Evolutionary conservation across 2,329 filamentous ascomycete genomes (phyloP), one percentile per base, ranked within the genome.

Genomic region (Magnaporthales sp.): DNA sequence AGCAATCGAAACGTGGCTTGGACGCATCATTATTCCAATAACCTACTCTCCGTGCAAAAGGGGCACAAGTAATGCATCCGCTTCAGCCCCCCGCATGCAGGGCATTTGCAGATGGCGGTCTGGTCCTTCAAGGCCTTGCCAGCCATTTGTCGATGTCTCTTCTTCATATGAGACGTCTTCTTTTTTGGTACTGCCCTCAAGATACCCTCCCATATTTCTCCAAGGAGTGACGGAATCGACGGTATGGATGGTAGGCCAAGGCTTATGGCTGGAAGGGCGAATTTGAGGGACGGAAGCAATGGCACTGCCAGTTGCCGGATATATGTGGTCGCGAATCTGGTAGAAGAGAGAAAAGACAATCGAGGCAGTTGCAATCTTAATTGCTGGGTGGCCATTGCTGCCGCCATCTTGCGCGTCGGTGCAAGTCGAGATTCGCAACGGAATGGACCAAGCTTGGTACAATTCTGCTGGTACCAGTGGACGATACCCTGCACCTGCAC

Each of bases 91-190:
- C 95, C 96, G 73, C 95, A 99, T 15, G 89, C 91, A 0, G 94
- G 91, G 76, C 95, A 99, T 74, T 88, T 91, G 80, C 93, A 96
- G 72, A 99, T 80, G 66, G 87, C 86, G 70, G 90, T 95, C 67
- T 96, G 88, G 76, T 99, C 95, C 80, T 97, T 91, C 72, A 99
- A 79, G 61, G 89, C 94, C 81, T 99, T 99, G 74, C 95, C 95
- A 27, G 93, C 94, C 89, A 98, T 91, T 75, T 96, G 93, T 73
- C 96, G 88, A 75, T 93, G 89, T 72, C 95, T 86, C 84, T 93
- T 97, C 82, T 95, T 97, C 83, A 92, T 92, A 78, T 99, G 92
- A 58, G 94, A 97, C 38, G 93, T 96, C 86, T 98, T 99, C 82
- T 97, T 98, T 85, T 99, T 99, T 5, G 95, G 95, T 19, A 98